A percentile compares a stretch with the other conserved stretches of the same genome.
These are phyloP conservation scores for Geotrichum siamense DNA, from an alignment of 1,139 yeast genomes.

Conservation along the genomic window DNA sequence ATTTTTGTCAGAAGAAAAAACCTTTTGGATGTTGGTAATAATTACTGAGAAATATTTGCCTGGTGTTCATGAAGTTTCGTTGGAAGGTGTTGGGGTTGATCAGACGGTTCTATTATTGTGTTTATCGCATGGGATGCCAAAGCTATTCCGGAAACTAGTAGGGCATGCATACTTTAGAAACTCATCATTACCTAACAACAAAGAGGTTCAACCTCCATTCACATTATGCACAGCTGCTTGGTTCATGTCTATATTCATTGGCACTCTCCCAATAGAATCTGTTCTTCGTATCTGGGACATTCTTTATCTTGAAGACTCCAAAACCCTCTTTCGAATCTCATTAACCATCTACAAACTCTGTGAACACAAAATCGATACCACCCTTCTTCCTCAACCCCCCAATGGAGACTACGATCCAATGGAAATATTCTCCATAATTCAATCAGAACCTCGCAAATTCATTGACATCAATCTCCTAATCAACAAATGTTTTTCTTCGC, in stretches of 20 bases:
- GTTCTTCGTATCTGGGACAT: constrained; percentile 91
- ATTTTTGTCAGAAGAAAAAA: constrained; percentile 79
- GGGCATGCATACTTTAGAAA: constrained; percentile 49
- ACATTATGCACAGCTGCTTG: constrained; percentile 92
- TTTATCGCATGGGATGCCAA: constrained; percentile 74
- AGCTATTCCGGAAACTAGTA: constrained; percentile 55
- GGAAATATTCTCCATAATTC: constrained; percentile 82
- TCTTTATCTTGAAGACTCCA: constrained; percentile 85
- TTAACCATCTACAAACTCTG: constrained; percentile 74
- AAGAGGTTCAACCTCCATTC: constrained; percentile 56
- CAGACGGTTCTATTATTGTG: constrained; percentile 92
- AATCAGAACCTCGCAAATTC: constrained; percentile 67
- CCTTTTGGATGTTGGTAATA: constrained; percentile 94
- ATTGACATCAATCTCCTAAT: constrained; percentile 64
- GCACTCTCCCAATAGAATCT: constrained; percentile 79
- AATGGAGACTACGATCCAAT: constrained; percentile 48
- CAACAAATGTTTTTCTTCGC: constrained; percentile 66
- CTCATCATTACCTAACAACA: constrained; percentile 48
- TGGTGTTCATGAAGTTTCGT: constrained; percentile 79
- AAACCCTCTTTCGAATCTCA: constrained; percentile 75
- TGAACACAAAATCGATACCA: constrained; percentile 51
- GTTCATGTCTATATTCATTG: constrained; percentile 95
- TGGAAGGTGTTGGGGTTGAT: constrained; percentile 92
- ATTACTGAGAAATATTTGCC: constrained; percentile 81
- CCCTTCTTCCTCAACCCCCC: constrained; percentile 5